phyloP scores from a whole-genome alignment of 2,329 filamentous ascomycete genomes.

The Blastomyces parvus region DNA sequence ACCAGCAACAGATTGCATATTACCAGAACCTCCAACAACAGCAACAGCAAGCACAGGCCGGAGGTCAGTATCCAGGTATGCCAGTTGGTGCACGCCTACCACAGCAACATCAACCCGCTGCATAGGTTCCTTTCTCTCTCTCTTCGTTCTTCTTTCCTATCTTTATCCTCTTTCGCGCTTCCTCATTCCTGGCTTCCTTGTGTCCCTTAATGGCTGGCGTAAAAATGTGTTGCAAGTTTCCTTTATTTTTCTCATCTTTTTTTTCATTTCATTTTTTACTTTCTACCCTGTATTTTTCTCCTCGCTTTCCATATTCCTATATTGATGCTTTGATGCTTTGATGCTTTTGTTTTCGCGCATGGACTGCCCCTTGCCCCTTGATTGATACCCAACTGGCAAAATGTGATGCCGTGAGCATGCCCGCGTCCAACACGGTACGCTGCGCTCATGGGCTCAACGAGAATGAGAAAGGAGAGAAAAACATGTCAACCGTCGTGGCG shows the following conservation, averaged over 20 bases:
- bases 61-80: slow-evolving; percentile 64
- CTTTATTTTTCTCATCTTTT: slow-evolving; percentile 10
- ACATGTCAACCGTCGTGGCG: neutral
- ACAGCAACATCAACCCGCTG: slow-evolving; percentile 72
- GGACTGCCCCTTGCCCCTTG: neutral
- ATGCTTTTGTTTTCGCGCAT: slow-evolving; percentile 9
- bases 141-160: neutral
- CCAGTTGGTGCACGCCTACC: slow-evolving; percentile 68
- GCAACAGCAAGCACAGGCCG: slow-evolving; percentile 54
- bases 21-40: slow-evolving; percentile 70
- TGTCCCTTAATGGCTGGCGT: slow-evolving; percentile 1
- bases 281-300: slow-evolving; percentile 20
- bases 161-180: slow-evolving; percentile 1
- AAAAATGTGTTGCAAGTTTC: slow-evolving; percentile 25
- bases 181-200: neutral
- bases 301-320: slow-evolving; percentile 19
- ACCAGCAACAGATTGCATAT: slow-evolving; percentile 70
- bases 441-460: neutral
- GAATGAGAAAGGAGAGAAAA: neutral
- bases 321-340: slow-evolving; percentile 15
- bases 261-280: slow-evolving; percentile 14
- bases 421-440: neutral
- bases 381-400: slow-evolving; percentile 8
- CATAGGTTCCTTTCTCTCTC: slow-evolving; percentile 36
- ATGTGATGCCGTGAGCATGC: neutral